Conservation (phyloP, 768 basidiomycete genomes). For the Pisolithus albus region DNA sequence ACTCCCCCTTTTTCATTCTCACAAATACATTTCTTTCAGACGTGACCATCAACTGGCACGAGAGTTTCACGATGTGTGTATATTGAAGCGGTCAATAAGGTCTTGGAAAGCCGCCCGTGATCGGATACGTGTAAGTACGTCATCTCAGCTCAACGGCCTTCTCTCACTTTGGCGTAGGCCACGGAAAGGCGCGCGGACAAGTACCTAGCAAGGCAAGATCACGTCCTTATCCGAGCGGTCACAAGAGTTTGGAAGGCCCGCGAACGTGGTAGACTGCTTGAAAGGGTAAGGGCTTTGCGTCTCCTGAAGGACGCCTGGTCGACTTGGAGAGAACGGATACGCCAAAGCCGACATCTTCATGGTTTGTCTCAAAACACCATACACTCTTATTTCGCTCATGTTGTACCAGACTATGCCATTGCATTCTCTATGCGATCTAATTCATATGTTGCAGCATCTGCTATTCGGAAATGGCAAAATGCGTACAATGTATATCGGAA, state of each 20-base stretch:
- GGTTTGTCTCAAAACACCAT: conserved; percentile 30
- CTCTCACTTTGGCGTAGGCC: conserved; percentile 33
- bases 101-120: conserved; percentile 51
- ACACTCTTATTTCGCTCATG: conserved; percentile 4
- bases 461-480: conserved; percentile 42
- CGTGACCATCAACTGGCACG: conserved; percentile 38
- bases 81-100: conserved; percentile 41
- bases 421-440: conserved; percentile 41
- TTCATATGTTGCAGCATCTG: conserved; percentile 30
- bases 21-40: conserved; percentile 28
- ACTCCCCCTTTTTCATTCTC: not conserved
- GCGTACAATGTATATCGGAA: conserved; percentile 40
- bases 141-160: not conserved
- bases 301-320: conserved; percentile 41
- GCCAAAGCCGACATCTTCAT: conserved; percentile 35
- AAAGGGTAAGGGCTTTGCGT: conserved; percentile 42
- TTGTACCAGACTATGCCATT: conserved; percentile 39
- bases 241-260: conserved; percentile 62
- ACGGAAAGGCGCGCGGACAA: conserved; percentile 52
- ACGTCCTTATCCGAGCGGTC: conserved; percentile 50
- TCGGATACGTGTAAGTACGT: conserved; percentile 42
- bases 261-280: conserved; percentile 53
- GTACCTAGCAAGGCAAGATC: conserved; percentile 50
- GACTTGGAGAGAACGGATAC: conserved; percentile 44
- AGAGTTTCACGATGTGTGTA: conserved; percentile 32